Evolutionary conservation across 306 rosid genomes (phyloP), one percentile per base, ranked within the genome.

Genomic region (Cyclanthera cordifolia): DNA sequence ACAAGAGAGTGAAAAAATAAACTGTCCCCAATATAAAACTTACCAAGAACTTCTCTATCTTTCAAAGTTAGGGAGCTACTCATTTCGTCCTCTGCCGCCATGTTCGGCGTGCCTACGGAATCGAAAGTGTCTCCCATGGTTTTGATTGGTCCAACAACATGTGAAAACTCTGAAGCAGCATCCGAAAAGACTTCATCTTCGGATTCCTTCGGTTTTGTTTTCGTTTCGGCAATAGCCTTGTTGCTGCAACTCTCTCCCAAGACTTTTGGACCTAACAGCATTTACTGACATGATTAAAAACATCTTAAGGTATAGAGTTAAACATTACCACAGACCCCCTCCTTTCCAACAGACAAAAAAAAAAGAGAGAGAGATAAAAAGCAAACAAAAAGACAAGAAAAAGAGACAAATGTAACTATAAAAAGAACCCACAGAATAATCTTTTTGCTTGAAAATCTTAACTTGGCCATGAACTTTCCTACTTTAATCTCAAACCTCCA

Each of bases 161-260:
- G 90, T 12, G 80, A 71, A 84, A 89, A 93, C 30, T 89, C 95
- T 0, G 88, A 75, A 55, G 59, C 88, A 13, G 95, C 96, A 82
- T 87, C 98, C 5, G 91, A 79, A 68, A 69, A 93, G 28, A 87
- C 78, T 8, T 83, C 93, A 66, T 83, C 84, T 68, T 86, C 93
- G 17, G 85, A 79, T 76, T 73, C 82, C 43, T 46, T 72, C 0
- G 77, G 8, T 60, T 67, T 77, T 21, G 45, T 80, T 55, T 69
- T 77, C 27, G 64, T 56, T 75, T 73, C 78, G 56, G 53, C 72
- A 46, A 45, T 72, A 32, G 76, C 77, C 81, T 82, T 82, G 76
- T 51, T 78, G 64, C 7, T 54, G 50, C 70, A 69, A 39, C 55
- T 69, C 15, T 56, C 76, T 53, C 71, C 83, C 77, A 69, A 23